These are phyloP conservation scores for Glonium stellatum DNA, from an alignment of 495 filamentous ascomycete genomes.

Conservation along the genomic window DNA sequence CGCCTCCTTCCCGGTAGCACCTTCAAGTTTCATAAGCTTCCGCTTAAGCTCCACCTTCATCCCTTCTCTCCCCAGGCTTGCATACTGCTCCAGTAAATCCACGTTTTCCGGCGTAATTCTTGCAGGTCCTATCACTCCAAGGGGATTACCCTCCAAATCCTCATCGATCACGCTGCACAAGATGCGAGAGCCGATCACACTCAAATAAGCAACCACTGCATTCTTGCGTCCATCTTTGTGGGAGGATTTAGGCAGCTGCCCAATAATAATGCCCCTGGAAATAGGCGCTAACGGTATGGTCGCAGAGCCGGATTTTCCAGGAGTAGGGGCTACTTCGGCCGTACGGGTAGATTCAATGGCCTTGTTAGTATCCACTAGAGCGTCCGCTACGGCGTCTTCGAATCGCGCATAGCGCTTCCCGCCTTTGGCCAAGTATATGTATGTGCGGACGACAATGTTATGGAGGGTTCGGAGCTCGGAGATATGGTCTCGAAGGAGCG, in stretches of 20 bases:
- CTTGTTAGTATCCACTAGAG: background rate
- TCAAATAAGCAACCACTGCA: background rate
- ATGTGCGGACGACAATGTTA: background rate
- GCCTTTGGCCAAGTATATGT: background rate
- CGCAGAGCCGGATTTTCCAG: background rate
- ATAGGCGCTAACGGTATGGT: background rate
- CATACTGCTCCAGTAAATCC: background rate
- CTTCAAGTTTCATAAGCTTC: too few species aligned
- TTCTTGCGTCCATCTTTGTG: background rate
- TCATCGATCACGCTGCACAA: background rate
- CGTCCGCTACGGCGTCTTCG: background rate
- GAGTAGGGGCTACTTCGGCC: too few species aligned
- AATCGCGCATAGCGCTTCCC: background rate
- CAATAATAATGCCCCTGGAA: background rate
- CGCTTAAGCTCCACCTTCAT: background rate
- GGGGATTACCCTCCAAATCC: background rate
- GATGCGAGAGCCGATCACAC: background rate
- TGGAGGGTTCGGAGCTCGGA: background rate
- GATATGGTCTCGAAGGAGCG: background rate
- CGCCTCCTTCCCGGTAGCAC: too few species aligned
- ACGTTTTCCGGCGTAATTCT: background rate
- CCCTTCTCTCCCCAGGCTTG: background rate
- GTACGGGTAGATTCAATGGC: too few species aligned
- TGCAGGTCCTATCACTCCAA: background rate
- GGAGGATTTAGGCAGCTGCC: background rate